Percentiles rank a stretch among this genome's conserved stretches.
These are phyloP conservation scores for Pythium pectinolyticum DNA, from an alignment of 352 stramenopile genomes.

Conservation along the genomic window DNA sequence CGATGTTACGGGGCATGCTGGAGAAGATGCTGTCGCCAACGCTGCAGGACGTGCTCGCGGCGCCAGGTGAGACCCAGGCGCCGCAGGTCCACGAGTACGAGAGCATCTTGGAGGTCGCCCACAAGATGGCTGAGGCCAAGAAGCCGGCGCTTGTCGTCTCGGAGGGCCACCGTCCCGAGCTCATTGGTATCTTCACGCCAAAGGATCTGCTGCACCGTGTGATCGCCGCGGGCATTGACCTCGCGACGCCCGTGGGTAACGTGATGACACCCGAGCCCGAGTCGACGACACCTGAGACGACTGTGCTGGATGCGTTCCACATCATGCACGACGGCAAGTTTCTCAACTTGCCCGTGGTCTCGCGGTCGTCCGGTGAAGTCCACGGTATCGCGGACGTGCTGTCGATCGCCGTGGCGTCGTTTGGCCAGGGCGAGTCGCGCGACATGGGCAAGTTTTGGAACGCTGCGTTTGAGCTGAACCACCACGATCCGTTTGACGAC, in stretches of 20 bases:
- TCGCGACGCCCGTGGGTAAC: conserved; percentile 88
- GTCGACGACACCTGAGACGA: conserved; percentile 90
- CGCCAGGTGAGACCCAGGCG: conserved; percentile 61
- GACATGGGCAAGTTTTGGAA: conserved; percentile 83
- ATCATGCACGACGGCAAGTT: conserved; percentile 99
- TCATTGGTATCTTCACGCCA: conserved; percentile 97
- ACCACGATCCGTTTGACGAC: conserved; percentile 54
- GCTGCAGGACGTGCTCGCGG: conserved; percentile 69
- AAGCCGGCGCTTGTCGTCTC: conserved; percentile 80
- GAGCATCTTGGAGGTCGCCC: conserved; percentile 67
- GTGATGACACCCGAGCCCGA: conserved; percentile 97
- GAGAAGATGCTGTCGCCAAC: conserved; percentile 88
- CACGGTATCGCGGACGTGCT: conserved; percentile 81
- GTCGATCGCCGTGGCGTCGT: conserved; percentile 74
- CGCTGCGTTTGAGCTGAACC: conserved; percentile 58
- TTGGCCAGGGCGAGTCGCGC: conserved; percentile 63
- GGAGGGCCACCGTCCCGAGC: conserved; percentile 45
- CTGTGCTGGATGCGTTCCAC: conserved; percentile 96
- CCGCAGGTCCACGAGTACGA: conserved; percentile 74
- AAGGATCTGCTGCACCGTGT: conserved; percentile 98
- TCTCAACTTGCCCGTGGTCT: conserved; percentile 95
- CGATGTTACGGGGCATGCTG: conserved; percentile 75
- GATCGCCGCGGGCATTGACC: conserved; percentile 88
- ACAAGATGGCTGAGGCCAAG: conserved; percentile 75
- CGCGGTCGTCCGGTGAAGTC: conserved; percentile 63